Percentiles rank a stretch among this genome's conserved stretches.
Evolutionary conservation across 345 rosid genomes (phyloP).

Genomic region (Heritiera littoralis): DNA sequence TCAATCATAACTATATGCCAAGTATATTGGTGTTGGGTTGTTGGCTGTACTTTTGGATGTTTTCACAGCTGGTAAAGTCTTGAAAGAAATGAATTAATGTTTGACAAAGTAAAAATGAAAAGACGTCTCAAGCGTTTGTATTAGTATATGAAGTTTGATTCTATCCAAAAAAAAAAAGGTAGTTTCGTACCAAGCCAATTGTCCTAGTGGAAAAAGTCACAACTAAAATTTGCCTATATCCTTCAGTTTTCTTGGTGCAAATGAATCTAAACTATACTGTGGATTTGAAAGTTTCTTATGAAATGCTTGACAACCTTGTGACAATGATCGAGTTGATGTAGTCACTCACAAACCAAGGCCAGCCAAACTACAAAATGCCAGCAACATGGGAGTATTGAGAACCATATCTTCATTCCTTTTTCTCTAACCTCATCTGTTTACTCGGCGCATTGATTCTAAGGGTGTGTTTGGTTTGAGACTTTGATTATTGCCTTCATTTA

Average conservation of each 20-base stretch:
- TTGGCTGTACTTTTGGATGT: neutral
- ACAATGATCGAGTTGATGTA: neutral
- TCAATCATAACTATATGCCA: neutral
- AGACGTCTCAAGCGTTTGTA: neutral
- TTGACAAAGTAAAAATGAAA: neutral
- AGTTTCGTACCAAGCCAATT: neutral
- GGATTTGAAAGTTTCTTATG: neutral
- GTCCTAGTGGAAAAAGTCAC: neutral
- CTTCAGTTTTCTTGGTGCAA: neutral
- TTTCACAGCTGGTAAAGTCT: neutral
- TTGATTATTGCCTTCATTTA: too few relatives aligned
- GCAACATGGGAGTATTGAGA: neutral
- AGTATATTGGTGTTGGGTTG: neutral
- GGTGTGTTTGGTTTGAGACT: too few relatives aligned
- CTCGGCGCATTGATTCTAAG: neutral
- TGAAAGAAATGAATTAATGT: neutral
- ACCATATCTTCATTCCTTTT: neutral
- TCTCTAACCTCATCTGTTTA: neutral
- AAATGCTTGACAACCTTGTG: conserved; percentile 1
- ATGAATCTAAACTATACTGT: neutral
- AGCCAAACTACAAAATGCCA: neutral
- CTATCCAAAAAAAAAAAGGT: too few relatives aligned
- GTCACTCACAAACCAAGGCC: neutral
- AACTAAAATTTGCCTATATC: neutral
- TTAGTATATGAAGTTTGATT: neutral